Conservation (phyloP, 2,329 filamentous ascomycete genomes). For the Penicillium sp. region DNA sequence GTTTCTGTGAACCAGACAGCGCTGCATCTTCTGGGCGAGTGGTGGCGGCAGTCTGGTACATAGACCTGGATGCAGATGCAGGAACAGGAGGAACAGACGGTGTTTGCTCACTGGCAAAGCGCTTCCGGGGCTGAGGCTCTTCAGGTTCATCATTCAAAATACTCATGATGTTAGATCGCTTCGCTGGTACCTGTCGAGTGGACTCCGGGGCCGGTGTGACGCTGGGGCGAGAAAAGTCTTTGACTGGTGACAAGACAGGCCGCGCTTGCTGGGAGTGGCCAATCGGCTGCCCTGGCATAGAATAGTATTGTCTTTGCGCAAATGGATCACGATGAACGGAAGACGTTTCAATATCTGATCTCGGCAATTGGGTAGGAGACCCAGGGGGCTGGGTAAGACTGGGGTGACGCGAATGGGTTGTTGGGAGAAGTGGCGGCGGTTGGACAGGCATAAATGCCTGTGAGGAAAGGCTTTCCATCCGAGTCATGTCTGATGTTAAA, state of each 20-base stretch:
- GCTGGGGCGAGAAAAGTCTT: conserved; percentile 32
- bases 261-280: conserved; percentile 27
- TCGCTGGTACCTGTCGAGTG: conserved; percentile 42
- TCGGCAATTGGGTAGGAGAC: conserved; percentile 31
- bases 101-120: conserved; percentile 38
- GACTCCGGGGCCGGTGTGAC: conserved; percentile 32
- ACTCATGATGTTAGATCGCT: conserved; percentile 47
- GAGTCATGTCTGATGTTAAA: conserved; percentile 28
- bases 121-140: conserved; percentile 44
- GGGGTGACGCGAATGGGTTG: conserved; percentile 34
- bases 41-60: conserved; percentile 24
- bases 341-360: conserved; percentile 31
- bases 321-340: conserved; percentile 35
- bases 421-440: conserved; percentile 23
- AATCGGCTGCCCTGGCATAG: conserved; percentile 23
- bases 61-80: conserved; percentile 13
- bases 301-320: conserved; percentile 32
- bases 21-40: conserved; percentile 24
- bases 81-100: conserved; percentile 18
- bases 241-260: conserved; percentile 32
- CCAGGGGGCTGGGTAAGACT: conserved; percentile 33
- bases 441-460: conserved; percentile 29
- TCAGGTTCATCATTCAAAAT: conserved; percentile 47
- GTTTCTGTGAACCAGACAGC: conserved; percentile 22
- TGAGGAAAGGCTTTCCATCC: conserved; percentile 32